phyloP scores from a whole-genome alignment of 2,329 filamentous ascomycete genomes.

The Sporothrix phasma region DNA sequence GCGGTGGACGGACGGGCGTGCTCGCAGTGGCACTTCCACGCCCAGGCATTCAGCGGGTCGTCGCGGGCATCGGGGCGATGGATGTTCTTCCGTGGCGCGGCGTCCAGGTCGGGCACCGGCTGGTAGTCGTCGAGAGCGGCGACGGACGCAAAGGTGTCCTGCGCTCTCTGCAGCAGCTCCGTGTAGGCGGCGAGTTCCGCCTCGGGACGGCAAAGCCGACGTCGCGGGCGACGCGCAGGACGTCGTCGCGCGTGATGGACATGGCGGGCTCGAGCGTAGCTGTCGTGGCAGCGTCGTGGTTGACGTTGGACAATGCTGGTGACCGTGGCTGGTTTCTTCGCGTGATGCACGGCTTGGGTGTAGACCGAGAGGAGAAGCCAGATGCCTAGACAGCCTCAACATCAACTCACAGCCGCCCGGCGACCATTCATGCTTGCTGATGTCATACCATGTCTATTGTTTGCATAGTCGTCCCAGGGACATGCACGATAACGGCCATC shows the following conservation, averaged over 20 bases:
- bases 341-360: neutral
- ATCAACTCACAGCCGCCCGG: too few relatives aligned
- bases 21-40: conserved; percentile 31
- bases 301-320: too few relatives aligned
- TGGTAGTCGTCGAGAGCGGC: conserved; percentile 23
- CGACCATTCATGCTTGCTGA: too few relatives aligned
- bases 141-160: conserved; percentile 14
- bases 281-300: too few relatives aligned
- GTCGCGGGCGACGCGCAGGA: conserved; percentile 22
- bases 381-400: too few relatives aligned
- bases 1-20: conserved; percentile 21
- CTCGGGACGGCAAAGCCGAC: conserved; percentile 24
- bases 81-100: conserved; percentile 21
- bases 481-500: neutral
- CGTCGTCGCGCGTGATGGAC: conserved; percentile 16
- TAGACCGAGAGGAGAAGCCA: too few relatives aligned
- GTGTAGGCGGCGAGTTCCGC: conserved; percentile 24
- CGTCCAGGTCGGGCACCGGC: conserved; percentile 20
- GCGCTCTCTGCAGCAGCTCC: conserved; percentile 18
- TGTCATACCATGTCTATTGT: too few relatives aligned
- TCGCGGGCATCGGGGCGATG: conserved; percentile 26
- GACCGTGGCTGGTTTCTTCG: too few relatives aligned
- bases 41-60: conserved; percentile 34
- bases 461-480: too few relatives aligned
- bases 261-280: neutral